Evolutionary conservation across 805 yeast species (phyloP).

Genomic region (Lipomyces yamanashiensis): DNA sequence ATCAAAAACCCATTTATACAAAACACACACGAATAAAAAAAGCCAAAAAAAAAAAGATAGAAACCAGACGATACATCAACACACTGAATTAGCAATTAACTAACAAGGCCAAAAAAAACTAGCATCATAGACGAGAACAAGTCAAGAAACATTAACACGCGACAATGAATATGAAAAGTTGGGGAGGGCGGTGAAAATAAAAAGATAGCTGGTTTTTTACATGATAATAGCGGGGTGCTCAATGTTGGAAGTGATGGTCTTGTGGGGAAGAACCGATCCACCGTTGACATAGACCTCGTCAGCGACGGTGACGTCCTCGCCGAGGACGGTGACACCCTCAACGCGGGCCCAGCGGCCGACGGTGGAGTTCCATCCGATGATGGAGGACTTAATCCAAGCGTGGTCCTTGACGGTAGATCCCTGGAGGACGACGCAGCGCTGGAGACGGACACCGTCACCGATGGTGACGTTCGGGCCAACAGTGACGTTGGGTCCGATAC

Average conservation of each 20-base stretch:
- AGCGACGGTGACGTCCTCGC: constrained; percentile 98
- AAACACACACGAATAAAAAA: neutral
- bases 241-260: constrained; percentile 92
- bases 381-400: constrained; percentile 96
- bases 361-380: constrained; percentile 98
- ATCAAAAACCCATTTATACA: constrained; percentile 14
- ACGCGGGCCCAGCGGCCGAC: constrained; percentile 99
- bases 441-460: constrained; percentile 98
- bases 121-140: neutral
- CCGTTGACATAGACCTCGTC: constrained; percentile 99
- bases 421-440: constrained; percentile 89
- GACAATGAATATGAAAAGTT: neutral
- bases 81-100: constrained; percentile 9
- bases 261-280: constrained; percentile 98
- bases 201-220: constrained; percentile 51
- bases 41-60: neutral
- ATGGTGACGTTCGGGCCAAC: constrained; percentile 95
- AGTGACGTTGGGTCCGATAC: constrained; percentile 97
- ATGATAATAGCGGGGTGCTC: constrained; percentile 98
- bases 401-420: constrained; percentile 94
- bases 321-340: constrained; percentile 95
- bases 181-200: neutral
- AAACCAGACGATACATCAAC: constrained; percentile 10
- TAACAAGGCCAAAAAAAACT: constrained; percentile 6
- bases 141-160: neutral